Base-by-base conservation (phyloP, 1,284 basidiomycete species). In the Stygiomarasmius scandens region DNA sequence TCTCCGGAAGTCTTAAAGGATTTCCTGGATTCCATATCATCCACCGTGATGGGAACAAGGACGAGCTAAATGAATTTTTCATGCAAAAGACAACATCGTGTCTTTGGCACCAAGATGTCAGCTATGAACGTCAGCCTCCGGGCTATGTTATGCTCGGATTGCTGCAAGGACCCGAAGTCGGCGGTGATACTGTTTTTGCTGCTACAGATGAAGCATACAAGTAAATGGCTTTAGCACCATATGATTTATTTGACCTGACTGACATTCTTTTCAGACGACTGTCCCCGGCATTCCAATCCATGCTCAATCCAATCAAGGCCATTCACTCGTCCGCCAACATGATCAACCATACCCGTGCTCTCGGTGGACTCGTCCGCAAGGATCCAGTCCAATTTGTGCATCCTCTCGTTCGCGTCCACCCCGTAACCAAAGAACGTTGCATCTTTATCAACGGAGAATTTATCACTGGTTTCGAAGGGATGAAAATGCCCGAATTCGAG, bases 371-470 rank as follows among this genome's bases (percentile, higher is more conserved):
- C 11, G 62, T 65, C 46, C 55, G 62, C 12, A 65, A 65, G 29
- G 63, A 61, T 46, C 61, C 63, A 11, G 50, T 64, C 20, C 61
- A 61, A 44, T 55, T 54, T 10, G 54, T 63, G 16, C 64, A 65
- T 44, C 64, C 63, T 1, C 61, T 65, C 12, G 53, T 65, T 25
- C 60, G 62, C n/a, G 59, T 65, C 4, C 64, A 65, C 46, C 64
- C 64, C 12, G 59, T 65, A 12, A 65, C 64, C 1, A 55, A 54
- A 8, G 57, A 51, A 41, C 54, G 49, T 14, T 65, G 60, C 54
- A 50, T 65, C 19, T 65, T 65, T 54, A 59, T 65, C 34, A 65
- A 65, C 49, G 64, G 64, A 1, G 64, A 65, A 43, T 65, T 65
- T 22, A 65, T 65, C 54, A 65, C 64, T 20, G 60, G 58, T 2